Conservation (phyloP, 306 rosid species). For the Acmispon strigosus region DNA sequence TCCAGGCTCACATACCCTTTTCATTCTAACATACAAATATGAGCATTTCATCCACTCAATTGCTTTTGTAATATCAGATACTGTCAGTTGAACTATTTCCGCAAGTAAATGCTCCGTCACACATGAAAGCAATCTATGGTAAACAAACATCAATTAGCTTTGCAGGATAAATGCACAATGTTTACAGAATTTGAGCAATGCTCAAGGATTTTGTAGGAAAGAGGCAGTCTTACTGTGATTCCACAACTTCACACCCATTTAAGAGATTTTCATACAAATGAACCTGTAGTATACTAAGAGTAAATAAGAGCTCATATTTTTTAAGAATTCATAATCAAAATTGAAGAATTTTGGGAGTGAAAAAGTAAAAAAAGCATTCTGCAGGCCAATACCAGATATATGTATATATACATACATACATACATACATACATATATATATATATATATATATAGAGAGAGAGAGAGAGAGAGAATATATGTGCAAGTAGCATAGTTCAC, state of each 20-base stretch:
- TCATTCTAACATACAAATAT: slow-evolving; percentile 82
- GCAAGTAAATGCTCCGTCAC: slow-evolving; percentile 95
- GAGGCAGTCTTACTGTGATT: slow-evolving; percentile 70
- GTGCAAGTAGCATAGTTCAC: slow-evolving; percentile 32
- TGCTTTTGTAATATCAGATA: slow-evolving; percentile 82
- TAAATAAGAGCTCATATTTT: slow-evolving; percentile 10
- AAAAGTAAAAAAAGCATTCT: not conserved
- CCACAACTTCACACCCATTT: slow-evolving; percentile 93
- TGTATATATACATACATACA: not conserved
- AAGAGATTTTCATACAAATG: slow-evolving; percentile 91
- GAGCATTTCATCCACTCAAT: slow-evolving; percentile 96
- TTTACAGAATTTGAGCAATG: slow-evolving; percentile 2
- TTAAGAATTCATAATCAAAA: not conserved
- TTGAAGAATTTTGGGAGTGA: not conserved
- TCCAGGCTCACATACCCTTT: slow-evolving; percentile 49
- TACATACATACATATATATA: no score
- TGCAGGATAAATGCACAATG: slow-evolving; percentile 8
- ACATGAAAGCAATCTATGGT: slow-evolving; percentile 70
- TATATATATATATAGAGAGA: not conserved
- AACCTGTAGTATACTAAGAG: slow-evolving; percentile 50
- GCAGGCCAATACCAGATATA: not conserved
- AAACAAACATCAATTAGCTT: slow-evolving; percentile 21
- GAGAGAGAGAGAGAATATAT: slow-evolving; percentile 13
- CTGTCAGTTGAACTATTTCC: slow-evolving; percentile 87
- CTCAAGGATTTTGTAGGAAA: slow-evolving; percentile 9